phyloP scores from a whole-genome alignment of 495 filamentous ascomycete genomes.

The Penicillium crystallinum region DNA sequence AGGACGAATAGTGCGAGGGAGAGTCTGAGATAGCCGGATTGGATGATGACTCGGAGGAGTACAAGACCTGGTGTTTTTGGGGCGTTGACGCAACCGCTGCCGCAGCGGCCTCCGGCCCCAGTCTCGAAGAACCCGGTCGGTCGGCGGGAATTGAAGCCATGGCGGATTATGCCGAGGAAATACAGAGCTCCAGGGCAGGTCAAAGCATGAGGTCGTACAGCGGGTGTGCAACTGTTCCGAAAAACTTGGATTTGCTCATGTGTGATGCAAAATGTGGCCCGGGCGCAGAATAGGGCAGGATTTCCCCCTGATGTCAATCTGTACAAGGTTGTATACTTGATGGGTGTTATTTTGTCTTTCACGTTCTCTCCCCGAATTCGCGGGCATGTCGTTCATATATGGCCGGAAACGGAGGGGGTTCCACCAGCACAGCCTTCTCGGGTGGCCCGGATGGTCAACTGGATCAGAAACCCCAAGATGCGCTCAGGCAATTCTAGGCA shows the following conservation, averaged over 20 bases:
- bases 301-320: not conserved
- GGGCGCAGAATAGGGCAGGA: not conserved
- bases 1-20: conserved; percentile 23
- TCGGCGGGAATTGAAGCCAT: conserved; percentile 11
- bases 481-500: not conserved
- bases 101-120: conserved; percentile 1
- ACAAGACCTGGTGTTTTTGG: conserved; percentile 12
- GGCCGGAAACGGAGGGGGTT: conserved; percentile 22
- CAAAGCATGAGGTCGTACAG: conserved; percentile 9
- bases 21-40: conserved; percentile 19
- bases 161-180: not conserved
- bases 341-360: not conserved
- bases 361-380: not conserved
- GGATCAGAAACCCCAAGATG: no score
- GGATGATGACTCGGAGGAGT: conserved; percentile 21
- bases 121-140: conserved; percentile 1
- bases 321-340: not conserved
- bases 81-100: not conserved
- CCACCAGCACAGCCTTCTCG: conserved; percentile 39
- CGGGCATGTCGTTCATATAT: not conserved
- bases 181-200: not conserved
- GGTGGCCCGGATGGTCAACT: conserved; percentile 16
- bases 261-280: conserved; percentile 1
- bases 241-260: conserved; percentile 3
- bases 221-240: conserved; percentile 1